Conservation (phyloP, 1,284 basidiomycete species). For the Rhodotorula sp. region DNA sequence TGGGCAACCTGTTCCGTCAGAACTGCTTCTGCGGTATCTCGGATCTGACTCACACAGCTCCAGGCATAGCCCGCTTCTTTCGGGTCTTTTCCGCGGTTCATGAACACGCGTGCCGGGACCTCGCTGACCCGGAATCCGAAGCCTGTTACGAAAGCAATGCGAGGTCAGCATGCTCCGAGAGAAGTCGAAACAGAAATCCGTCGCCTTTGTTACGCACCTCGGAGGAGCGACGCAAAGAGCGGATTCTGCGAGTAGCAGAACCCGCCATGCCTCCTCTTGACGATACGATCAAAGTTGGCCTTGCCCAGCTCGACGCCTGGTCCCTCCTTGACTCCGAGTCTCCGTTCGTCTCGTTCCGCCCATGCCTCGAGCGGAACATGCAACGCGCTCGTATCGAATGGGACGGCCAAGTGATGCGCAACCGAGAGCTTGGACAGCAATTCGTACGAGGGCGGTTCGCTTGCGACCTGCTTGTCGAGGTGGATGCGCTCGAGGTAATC, state of each 20-base stretch:
- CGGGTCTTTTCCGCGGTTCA: slow-evolving; percentile 35
- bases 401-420: slow-evolving; percentile 8
- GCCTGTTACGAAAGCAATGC: background rate
- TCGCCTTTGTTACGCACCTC: slow-evolving; percentile 5
- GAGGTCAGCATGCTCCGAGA: background rate
- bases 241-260: slow-evolving; percentile 31
- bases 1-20: background rate
- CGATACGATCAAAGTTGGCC: slow-evolving; percentile 33
- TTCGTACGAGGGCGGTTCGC: slow-evolving; percentile 16
- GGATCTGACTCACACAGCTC: background rate
- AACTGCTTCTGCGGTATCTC: no score
- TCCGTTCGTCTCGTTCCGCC: background rate
- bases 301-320: slow-evolving; percentile 27
- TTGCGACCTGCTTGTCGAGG: slow-evolving; percentile 3
- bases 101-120: slow-evolving; percentile 29
- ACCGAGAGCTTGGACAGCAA: slow-evolving; percentile 26
- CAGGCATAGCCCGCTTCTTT: slow-evolving; percentile 21
- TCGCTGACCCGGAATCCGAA: slow-evolving; percentile 36
- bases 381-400: slow-evolving; percentile 28
- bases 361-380: slow-evolving; percentile 25
- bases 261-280: slow-evolving; percentile 15
- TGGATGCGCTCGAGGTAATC: slow-evolving; percentile 25
- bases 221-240: slow-evolving; percentile 19
- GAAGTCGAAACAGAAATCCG: background rate
- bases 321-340: slow-evolving; percentile 17